Percentiles rank a stretch among this genome's conserved stretches.
phyloP scores from a whole-genome alignment of 2,329 filamentous ascomycete genomes.

The Atkinsonella hypoxylon region DNA sequence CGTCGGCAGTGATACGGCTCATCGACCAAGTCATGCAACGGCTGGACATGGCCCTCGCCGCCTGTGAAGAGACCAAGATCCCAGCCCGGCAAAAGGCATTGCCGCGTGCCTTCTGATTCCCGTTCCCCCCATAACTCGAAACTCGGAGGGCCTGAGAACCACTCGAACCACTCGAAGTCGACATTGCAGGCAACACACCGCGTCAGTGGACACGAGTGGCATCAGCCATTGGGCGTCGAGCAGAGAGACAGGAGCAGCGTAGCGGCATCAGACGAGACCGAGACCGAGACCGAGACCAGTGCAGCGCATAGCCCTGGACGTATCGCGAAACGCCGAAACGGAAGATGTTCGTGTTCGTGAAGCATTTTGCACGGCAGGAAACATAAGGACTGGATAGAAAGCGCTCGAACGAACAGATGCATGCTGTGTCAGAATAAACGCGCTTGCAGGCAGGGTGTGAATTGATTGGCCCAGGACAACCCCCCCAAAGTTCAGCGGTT shows the following conservation, averaged over 20 bases:
- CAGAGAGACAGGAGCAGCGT: neutral
- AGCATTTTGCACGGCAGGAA: neutral
- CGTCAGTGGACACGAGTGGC: neutral
- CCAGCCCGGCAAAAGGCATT: neutral
- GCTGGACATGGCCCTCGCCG: neutral
- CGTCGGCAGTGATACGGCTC: neutral
- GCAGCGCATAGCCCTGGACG: neutral
- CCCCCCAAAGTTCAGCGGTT: neutral
- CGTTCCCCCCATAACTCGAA: neutral
- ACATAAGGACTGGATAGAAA: neutral
- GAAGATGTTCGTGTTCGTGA: neutral
- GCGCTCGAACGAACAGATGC: neutral
- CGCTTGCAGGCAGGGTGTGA: neutral
- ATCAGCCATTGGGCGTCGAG: neutral
- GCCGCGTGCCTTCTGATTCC: neutral
- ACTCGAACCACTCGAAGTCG: neutral
- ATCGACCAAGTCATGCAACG: neutral
- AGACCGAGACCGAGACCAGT: neutral
- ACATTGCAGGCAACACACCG: too few species aligned
- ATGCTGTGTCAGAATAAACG: neutral
- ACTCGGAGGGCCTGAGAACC: neutral
- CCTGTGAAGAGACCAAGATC: too few species aligned
- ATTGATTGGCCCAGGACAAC: conserved; percentile 1
- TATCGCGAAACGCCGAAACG: neutral
- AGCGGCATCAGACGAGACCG: neutral